phyloP scores from a whole-genome alignment of 2,329 filamentous ascomycete species.

The Colletotrichum sp. region DNA sequence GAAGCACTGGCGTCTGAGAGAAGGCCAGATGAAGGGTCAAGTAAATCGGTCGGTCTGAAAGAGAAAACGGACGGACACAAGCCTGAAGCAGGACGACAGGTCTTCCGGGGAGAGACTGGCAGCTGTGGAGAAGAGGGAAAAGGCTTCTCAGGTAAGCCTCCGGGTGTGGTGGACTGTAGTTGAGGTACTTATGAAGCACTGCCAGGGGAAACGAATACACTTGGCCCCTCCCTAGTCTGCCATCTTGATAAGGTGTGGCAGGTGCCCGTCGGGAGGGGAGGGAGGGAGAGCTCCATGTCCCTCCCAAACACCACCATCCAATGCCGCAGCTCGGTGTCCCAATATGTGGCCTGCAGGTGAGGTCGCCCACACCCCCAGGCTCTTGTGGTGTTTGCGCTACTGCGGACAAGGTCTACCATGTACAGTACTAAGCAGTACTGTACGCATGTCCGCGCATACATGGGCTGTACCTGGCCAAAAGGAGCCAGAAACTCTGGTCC shows the following conservation, averaged over 20 bases:
- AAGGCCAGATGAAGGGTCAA: background rate
- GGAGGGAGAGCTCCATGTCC: background rate
- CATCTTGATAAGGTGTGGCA: slow-evolving; percentile 22
- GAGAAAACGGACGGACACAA: background rate
- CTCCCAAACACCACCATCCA: slow-evolving; percentile 11
- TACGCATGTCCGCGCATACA: slow-evolving; percentile 2
- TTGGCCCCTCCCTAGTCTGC: slow-evolving; percentile 4
- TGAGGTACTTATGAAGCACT: slow-evolving; percentile 18
- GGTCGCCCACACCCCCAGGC: slow-evolving; percentile 9
- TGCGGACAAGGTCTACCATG: slow-evolving; percentile 7
- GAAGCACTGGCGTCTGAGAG: background rate
- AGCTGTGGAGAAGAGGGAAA: slow-evolving; percentile 20
- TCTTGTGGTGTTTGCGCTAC: slow-evolving; percentile 10
- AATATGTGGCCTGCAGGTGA: slow-evolving; percentile 16
- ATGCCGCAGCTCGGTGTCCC: slow-evolving; percentile 12
- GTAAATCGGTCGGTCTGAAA: background rate
- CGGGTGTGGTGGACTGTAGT: slow-evolving; percentile 9
- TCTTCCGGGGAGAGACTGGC: slow-evolving; percentile 12
- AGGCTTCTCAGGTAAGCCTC: background rate
- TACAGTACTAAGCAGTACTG: slow-evolving; percentile 7
- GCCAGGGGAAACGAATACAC: slow-evolving; percentile 6
- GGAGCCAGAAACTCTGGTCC: background rate
- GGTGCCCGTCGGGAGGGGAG: slow-evolving; percentile 10
- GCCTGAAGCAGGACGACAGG: slow-evolving; percentile 8
- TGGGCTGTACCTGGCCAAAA: slow-evolving; percentile 3